phyloP scores from a whole-genome alignment of 2,329 filamentous ascomycete genomes.

The Clonostachys byssicola region DNA sequence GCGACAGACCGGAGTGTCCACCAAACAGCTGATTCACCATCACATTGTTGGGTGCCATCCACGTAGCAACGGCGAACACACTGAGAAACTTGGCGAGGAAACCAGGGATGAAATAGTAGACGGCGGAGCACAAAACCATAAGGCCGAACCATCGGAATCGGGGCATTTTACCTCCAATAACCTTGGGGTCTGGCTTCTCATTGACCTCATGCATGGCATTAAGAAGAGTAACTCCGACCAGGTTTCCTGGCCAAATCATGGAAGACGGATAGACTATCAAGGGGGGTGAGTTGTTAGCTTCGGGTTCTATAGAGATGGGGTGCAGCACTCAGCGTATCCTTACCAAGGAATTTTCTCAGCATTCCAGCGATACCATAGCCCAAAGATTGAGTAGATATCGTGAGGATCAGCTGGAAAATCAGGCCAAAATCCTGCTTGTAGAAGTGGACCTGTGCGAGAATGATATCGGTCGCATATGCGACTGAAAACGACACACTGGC shows the following conservation, averaged over 20 bases:
- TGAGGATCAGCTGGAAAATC: conserved; percentile 61
- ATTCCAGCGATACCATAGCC: conserved; percentile 68
- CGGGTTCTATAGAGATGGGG: too few relatives aligned
- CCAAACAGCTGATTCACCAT: conserved; percentile 73
- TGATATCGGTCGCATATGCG: conserved; percentile 71
- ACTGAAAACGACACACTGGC: conserved; percentile 67
- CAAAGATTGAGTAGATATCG: conserved; percentile 64
- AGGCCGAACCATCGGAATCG: conserved; percentile 62
- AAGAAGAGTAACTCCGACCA: conserved; percentile 65
- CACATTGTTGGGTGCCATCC: conserved; percentile 65
- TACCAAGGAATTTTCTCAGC: conserved; percentile 59
- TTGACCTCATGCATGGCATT: conserved; percentile 67
- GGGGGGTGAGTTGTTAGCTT: neutral
- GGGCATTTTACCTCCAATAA: conserved; percentile 61
- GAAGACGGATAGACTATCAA: conserved; percentile 56
- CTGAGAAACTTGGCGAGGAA: conserved; percentile 67
- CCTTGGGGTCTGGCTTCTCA: conserved; percentile 39
- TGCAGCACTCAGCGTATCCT: conserved; percentile 7
- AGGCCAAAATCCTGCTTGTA: conserved; percentile 69
- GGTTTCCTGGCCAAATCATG: conserved; percentile 71
- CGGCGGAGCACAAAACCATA: conserved; percentile 51
- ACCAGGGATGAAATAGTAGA: conserved; percentile 67
- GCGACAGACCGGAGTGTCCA: conserved; percentile 59
- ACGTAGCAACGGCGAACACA: conserved; percentile 67
- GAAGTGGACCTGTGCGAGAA: conserved; percentile 67